Evolutionary conservation across 345 rosid genomes (phyloP).

Genomic region (Dipteronia sinensis): DNA sequence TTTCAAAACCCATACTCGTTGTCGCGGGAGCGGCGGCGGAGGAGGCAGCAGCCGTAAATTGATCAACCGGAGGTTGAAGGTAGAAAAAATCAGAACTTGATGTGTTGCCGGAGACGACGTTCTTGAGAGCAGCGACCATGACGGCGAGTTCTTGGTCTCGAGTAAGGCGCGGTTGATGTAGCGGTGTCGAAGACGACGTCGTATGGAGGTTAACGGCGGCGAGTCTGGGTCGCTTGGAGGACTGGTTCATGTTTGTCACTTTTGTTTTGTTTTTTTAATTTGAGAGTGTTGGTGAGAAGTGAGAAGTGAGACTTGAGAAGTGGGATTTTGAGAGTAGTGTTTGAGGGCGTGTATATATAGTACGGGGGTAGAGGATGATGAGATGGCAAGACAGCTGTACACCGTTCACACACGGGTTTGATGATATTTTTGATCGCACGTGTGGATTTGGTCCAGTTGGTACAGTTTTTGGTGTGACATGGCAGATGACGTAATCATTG

Average conservation of each 20-base stretch:
- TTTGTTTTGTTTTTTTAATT: neutral
- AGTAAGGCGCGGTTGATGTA: constrained; percentile 35
- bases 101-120: constrained; percentile 38
- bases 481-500: neutral
- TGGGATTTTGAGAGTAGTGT: neutral
- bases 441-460: neutral
- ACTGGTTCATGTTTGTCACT: constrained; percentile 33
- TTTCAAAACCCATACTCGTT: neutral
- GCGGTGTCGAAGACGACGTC: neutral
- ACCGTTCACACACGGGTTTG: constrained; percentile 31
- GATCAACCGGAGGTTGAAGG: neutral
- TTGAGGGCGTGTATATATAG: constrained; percentile 13
- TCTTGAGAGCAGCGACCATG: constrained; percentile 59
- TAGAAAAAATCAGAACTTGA: neutral
- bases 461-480: neutral
- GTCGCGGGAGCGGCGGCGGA: constrained; percentile 17
- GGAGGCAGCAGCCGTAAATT: constrained; percentile 16
- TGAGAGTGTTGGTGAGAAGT: too few species aligned
- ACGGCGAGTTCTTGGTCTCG: constrained; percentile 61
- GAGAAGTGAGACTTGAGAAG: neutral
- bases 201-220: constrained; percentile 8
- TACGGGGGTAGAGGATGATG: neutral
- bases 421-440: neutral
- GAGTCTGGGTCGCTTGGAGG: constrained; percentile 33
- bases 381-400: constrained; percentile 24